Evolutionary conservation across 495 filamentous ascomycete genomes (phyloP).

Genomic region (Amniculicola lignicola): DNA sequence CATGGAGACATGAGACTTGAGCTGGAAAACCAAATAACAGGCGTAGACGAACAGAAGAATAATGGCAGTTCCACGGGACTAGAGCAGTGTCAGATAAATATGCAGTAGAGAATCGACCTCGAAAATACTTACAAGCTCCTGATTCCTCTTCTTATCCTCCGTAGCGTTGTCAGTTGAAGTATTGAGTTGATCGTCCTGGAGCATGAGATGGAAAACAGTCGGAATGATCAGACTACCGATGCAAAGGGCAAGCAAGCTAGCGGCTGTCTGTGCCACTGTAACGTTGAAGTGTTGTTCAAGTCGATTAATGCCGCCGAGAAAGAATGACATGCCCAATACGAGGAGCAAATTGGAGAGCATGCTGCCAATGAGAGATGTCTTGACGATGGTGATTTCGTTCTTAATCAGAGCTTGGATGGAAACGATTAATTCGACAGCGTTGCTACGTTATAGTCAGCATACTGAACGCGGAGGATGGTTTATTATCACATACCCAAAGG

Average conservation of each 20-base stretch:
- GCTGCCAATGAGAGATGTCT: constrained; percentile 86
- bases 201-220: constrained; percentile 65
- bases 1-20: constrained; percentile 33
- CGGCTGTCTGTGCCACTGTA: constrained; percentile 87
- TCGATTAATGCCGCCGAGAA: constrained; percentile 77
- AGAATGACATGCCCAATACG: constrained; percentile 92
- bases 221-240: constrained; percentile 82
- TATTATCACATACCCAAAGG: constrained; percentile 64
- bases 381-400: constrained; percentile 76
- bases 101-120: constrained; percentile 46
- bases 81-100: constrained; percentile 60
- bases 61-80: constrained; percentile 33
- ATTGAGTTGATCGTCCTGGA: constrained; percentile 9
- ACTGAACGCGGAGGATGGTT: background rate
- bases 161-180: too few relatives aligned
- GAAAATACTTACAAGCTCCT: constrained; percentile 30
- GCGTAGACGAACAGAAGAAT: constrained; percentile 33
- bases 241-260: constrained; percentile 74
- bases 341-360: constrained; percentile 90
- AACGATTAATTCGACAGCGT: constrained; percentile 90
- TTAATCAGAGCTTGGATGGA: constrained; percentile 76
- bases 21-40: constrained; percentile 35
- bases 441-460: constrained; percentile 49
- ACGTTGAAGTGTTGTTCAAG: constrained; percentile 87
- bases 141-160: constrained; percentile 35